Evolutionary conservation across 2,329 filamentous ascomycete genomes (phyloP).

Genomic region (Huntiella moniliformis): DNA sequence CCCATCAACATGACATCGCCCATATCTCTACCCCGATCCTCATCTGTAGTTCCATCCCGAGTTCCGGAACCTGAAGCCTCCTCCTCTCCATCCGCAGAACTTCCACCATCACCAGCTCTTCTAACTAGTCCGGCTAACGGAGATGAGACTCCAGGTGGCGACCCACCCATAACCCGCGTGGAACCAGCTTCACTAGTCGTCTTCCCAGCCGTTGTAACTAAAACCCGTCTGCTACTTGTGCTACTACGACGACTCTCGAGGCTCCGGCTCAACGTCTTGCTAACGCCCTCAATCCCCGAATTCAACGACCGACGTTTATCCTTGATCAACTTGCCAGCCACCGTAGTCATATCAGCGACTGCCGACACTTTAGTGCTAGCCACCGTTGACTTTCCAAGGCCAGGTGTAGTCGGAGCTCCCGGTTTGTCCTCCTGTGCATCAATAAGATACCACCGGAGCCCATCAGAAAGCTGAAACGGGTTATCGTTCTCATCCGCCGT

Average conservation of each 20-base stretch:
- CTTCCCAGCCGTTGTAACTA: constrained; percentile 26
- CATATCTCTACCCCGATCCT: constrained; percentile 17
- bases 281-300: constrained; percentile 50
- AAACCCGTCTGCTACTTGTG: constrained; percentile 61
- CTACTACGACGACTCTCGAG: constrained; percentile 83
- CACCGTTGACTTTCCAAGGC: constrained; percentile 79
- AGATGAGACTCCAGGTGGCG: constrained; percentile 13
- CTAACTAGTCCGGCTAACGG: constrained; percentile 2
- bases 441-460: constrained; percentile 86
- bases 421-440: constrained; percentile 88
- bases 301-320: constrained; percentile 29
- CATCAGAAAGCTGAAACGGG: constrained; percentile 89
- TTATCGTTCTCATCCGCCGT: constrained; percentile 72
- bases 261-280: constrained; percentile 66
- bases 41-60: neutral
- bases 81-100: neutral
- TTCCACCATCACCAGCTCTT: neutral
- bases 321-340: constrained; percentile 16
- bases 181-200: constrained; percentile 42
- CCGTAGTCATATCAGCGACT: constrained; percentile 48
- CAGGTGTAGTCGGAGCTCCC: constrained; percentile 77
- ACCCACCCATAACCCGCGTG: constrained; percentile 26
- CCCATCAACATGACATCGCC: constrained; percentile 17
- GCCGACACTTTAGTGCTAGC: constrained; percentile 76
- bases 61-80: neutral